A percentile compares a stretch with the other conserved stretches of the same genome.
These are phyloP conservation scores for Lactifluus piperatus DNA, from an alignment of 768 basidiomycete species.

Conservation along the genomic window DNA sequence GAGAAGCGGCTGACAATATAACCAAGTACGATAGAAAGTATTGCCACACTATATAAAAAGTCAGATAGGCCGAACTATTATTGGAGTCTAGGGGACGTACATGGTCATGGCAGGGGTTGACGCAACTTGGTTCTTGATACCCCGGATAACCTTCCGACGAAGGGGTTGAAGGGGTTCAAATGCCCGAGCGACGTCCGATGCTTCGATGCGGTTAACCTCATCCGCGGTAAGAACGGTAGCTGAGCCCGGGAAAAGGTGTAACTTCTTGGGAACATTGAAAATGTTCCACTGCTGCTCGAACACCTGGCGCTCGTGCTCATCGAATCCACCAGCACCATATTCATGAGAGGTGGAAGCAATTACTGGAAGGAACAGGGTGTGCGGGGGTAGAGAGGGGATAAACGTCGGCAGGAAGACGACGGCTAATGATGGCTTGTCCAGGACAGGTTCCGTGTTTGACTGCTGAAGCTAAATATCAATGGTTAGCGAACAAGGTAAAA, in stretches of 20 bases:
- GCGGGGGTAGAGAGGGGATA: slow-evolving; percentile 29
- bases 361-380: slow-evolving; percentile 53
- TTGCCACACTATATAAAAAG: slow-evolving; percentile 43
- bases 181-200: slow-evolving; percentile 13
- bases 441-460: slow-evolving; percentile 32
- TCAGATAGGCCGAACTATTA: not conserved
- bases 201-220: slow-evolving; percentile 11
- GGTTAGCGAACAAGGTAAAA: slow-evolving; percentile 24
- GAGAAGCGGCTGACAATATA: slow-evolving; percentile 32
- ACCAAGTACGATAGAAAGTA: slow-evolving; percentile 61
- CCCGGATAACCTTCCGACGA: slow-evolving; percentile 23
- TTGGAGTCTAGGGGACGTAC: slow-evolving; percentile 34
- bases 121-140: slow-evolving; percentile 35
- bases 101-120: slow-evolving; percentile 54
- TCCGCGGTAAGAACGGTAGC: slow-evolving; percentile 22
- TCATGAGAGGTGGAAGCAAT: slow-evolving; percentile 22
- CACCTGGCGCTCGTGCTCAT: slow-evolving; percentile 24
- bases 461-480: slow-evolving; percentile 34
- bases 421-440: slow-evolving; percentile 50
- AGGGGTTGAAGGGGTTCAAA: slow-evolving; percentile 17
- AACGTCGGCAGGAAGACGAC: slow-evolving; percentile 56
- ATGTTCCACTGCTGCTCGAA: slow-evolving; percentile 27
- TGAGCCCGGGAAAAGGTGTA: slow-evolving; percentile 22
- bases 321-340: slow-evolving; percentile 20
- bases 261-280: slow-evolving; percentile 22